These are phyloP conservation scores for Anisodus acutangulus DNA, from an alignment of 257 asterid species.

Conservation along the genomic window DNA sequence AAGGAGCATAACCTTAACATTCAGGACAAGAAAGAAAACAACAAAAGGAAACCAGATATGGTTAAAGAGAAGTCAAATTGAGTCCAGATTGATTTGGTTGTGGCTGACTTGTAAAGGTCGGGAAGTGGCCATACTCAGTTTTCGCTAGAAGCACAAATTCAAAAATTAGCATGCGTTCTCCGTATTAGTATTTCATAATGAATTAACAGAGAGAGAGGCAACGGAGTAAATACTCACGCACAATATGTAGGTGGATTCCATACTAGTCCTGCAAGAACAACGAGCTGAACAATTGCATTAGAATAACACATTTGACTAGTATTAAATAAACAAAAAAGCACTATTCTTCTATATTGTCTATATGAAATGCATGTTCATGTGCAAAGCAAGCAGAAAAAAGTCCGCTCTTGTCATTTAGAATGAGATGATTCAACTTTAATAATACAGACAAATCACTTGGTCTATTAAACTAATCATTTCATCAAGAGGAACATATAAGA, in stretches of 20 bases:
- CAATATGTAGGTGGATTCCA: slow-evolving; percentile 99
- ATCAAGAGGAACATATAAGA: slow-evolving; percentile 22
- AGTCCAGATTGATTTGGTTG: slow-evolving; percentile 21
- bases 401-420: not conserved
- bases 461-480: slow-evolving; percentile 30
- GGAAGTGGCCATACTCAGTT: not conserved
- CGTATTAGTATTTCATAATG: slow-evolving; percentile 18
- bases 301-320: slow-evolving; percentile 34
- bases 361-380: slow-evolving; percentile 36
- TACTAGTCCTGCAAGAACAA: slow-evolving; percentile 93
- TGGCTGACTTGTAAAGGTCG: not conserved
- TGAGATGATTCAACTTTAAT: slow-evolving; percentile 29
- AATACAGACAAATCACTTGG: slow-evolving; percentile 37
- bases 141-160: slow-evolving; percentile 19
- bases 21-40: not conserved
- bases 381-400: slow-evolving; percentile 23
- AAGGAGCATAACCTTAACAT: not conserved
- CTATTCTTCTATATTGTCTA: not conserved
- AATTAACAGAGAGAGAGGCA: slow-evolving; percentile 6
- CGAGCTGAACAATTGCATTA: slow-evolving; percentile 67
- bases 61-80: not conserved
- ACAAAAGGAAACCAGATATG: not conserved
- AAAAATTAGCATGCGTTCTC: not conserved
- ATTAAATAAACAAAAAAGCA: slow-evolving; percentile 40
- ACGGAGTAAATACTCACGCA: slow-evolving; percentile 73